Percentiles rank a stretch among this genome's conserved stretches.
Conservation (phyloP, 2,329 filamentous ascomycete genomes). For the Sporothrix humicola region DNA sequence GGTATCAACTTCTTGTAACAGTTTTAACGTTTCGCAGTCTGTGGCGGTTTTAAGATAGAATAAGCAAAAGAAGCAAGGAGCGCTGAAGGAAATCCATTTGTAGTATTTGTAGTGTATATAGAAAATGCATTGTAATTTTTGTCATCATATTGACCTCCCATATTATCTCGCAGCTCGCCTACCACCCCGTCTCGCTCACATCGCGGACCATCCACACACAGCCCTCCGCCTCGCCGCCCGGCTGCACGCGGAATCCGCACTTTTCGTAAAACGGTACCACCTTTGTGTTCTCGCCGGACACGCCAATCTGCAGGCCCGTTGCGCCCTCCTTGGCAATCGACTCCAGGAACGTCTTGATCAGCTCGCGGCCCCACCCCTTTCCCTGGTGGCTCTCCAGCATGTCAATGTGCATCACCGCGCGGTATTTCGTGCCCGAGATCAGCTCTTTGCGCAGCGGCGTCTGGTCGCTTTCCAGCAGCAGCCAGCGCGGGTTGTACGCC, state of each 20-base stretch:
- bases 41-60: no score
- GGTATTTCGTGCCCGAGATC: slow-evolving; percentile 42
- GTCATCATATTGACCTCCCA: not conserved
- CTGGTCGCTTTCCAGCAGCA: slow-evolving; percentile 46
- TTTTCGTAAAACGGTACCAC: slow-evolving; percentile 57
- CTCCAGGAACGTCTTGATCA: slow-evolving; percentile 51
- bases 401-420: slow-evolving; percentile 58
- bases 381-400: slow-evolving; percentile 51
- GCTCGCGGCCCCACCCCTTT: slow-evolving; percentile 52
- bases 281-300: slow-evolving; percentile 54
- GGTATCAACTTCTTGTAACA: slow-evolving; percentile 89
- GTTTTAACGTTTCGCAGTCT: no score
- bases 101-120: slow-evolving; percentile 19
- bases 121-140: slow-evolving; percentile 5
- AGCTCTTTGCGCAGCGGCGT: slow-evolving; percentile 46
- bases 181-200: slow-evolving; percentile 37
- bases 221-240: slow-evolving; percentile 45
- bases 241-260: slow-evolving; percentile 52
- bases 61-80: not conserved
- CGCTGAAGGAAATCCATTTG: not conserved
- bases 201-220: slow-evolving; percentile 53
- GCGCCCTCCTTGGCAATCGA: slow-evolving; percentile 43
- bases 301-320: slow-evolving; percentile 51
- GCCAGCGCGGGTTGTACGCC: slow-evolving; percentile 50
- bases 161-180: not conserved